A percentile compares a stretch with the other conserved stretches of the same genome.
phyloP scores from a whole-genome alignment of 805 yeast genomes.

The Komagataella pseudopastoris region DNA sequence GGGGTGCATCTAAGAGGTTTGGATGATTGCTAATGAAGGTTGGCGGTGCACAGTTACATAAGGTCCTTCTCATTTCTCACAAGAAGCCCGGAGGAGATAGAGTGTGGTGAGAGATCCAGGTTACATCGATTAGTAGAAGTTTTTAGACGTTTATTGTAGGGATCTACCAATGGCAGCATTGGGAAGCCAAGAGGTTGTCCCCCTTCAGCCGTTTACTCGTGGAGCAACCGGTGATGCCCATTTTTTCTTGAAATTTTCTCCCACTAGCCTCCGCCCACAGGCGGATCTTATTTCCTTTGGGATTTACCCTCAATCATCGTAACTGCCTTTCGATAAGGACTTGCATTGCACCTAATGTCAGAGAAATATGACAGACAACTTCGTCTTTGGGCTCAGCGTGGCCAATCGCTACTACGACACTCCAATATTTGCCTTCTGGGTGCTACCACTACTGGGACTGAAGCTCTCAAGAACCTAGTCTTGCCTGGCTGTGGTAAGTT shows the following conservation, averaged over 20 bases:
- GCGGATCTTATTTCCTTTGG: background rate
- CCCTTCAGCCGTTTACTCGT: background rate
- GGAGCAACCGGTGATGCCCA: too few species aligned
- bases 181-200: background rate
- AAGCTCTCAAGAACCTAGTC: slow-evolving; percentile 62
- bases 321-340: background rate
- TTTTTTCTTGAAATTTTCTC: background rate
- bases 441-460: slow-evolving; percentile 46
- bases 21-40: background rate
- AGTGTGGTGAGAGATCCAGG: too few species aligned
- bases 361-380: slow-evolving; percentile 74
- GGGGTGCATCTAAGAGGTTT: background rate
- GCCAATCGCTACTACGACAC: slow-evolving; percentile 47
- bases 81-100: too few species aligned
- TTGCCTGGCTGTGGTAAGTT: slow-evolving; percentile 61
- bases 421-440: slow-evolving; percentile 52
- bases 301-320: background rate
- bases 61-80: too few species aligned
- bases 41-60: too few species aligned
- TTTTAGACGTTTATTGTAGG: too few species aligned
- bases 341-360: background rate
- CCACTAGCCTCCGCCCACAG: background rate
- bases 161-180: too few species aligned
- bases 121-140: too few species aligned
- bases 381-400: slow-evolving; percentile 72